Evolutionary conservation across 768 basidiomycete genomes (phyloP).

Genomic region (Rubroboletus pulcherrimus): DNA sequence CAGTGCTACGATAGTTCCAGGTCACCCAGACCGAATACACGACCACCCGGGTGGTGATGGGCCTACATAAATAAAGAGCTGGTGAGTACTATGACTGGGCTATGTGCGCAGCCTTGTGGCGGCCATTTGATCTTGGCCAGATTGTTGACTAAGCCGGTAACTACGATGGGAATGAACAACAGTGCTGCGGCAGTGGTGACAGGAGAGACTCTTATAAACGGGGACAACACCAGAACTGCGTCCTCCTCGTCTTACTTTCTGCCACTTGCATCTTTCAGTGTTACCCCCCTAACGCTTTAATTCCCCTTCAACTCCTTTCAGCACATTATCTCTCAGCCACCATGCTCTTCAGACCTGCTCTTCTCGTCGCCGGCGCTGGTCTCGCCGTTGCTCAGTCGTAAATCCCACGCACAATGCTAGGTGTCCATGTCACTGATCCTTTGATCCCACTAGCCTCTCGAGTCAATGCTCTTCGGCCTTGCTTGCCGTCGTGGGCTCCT

Average conservation of each 20-base stretch:
- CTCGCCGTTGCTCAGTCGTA: constrained; percentile 44
- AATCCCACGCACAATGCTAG: constrained; percentile 14
- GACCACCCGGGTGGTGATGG: no score
- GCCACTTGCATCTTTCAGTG: neutral
- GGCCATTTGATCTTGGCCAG: no score
- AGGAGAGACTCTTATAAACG: constrained; percentile 14
- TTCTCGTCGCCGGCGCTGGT: constrained; percentile 33
- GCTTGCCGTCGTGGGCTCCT: constrained; percentile 37
- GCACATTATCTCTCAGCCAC: neutral
- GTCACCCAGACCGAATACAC: no score
- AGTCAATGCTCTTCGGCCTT: constrained; percentile 48
- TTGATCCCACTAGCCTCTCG: constrained; percentile 2
- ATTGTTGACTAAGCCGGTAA: no score
- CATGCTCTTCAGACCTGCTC: constrained; percentile 26
- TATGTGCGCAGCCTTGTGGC: no score
- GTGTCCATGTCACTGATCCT: neutral
- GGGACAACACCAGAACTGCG: constrained; percentile 2
- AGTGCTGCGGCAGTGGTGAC: neutral
- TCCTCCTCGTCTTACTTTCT: neutral
- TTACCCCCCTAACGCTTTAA: neutral
- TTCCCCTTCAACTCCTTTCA: neutral
- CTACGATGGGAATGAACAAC: no score
- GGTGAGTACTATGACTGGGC: no score
- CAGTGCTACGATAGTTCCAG: no score
- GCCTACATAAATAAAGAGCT: no score